These are phyloP conservation scores for Talaromyces rugulosus DNA, from an alignment of 2,329 filamentous ascomycete genomes.

Conservation along the genomic window DNA sequence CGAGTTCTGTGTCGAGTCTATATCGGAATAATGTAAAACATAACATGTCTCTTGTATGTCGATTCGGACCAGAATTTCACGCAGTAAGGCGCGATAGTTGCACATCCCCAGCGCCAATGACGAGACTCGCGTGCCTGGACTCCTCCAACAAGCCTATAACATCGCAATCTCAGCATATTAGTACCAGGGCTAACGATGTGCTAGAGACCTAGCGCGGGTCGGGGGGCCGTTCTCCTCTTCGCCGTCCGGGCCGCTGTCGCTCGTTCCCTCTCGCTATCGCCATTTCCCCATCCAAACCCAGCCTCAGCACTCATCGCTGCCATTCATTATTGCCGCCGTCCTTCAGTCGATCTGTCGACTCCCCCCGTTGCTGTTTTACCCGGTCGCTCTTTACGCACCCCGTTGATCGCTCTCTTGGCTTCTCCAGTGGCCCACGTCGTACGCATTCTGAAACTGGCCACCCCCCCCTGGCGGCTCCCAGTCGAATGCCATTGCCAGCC, in stretches of 20 bases:
- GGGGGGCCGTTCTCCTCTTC: background rate
- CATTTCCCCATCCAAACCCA: background rate
- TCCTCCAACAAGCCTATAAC: too few relatives aligned
- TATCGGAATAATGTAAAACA: too few relatives aligned
- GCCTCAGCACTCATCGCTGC: background rate
- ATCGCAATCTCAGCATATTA: too few relatives aligned
- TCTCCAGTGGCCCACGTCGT: slow-evolving; percentile 1
- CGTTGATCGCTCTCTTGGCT: background rate
- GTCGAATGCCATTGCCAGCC: background rate
- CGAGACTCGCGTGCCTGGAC: too few relatives aligned
- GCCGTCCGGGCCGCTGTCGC: background rate
- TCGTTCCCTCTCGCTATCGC: background rate
- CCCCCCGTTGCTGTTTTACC: background rate
- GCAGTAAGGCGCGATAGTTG: too few relatives aligned
- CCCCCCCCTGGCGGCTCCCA: background rate
- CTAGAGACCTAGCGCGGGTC: too few relatives aligned
- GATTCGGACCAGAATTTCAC: too few relatives aligned
- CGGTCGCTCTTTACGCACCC: background rate
- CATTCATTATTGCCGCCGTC: background rate
- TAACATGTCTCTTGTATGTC: too few relatives aligned
- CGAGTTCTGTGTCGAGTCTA: too few relatives aligned
- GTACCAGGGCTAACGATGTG: too few relatives aligned
- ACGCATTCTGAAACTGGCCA: slow-evolving; percentile 12
- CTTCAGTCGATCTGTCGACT: background rate
- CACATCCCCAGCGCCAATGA: too few relatives aligned